Evolutionary conservation across 164 flowering plant genomes (phyloP).

Genomic region (Berberis vulgaris): DNA sequence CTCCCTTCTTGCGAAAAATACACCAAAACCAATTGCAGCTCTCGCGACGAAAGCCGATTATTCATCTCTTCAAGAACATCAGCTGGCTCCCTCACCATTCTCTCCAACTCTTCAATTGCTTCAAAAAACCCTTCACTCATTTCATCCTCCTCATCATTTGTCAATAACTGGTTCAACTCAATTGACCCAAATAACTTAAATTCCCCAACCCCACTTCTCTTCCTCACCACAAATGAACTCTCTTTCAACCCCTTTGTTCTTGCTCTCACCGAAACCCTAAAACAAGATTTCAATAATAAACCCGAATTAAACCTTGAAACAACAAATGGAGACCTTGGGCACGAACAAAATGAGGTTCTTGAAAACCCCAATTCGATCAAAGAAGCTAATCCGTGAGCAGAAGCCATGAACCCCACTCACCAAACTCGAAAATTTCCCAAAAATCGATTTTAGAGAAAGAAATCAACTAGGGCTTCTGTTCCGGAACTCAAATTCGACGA

Average conservation of each 20-base stretch:
- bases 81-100: slow-evolving; percentile 82
- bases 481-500: no score
- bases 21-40: slow-evolving; percentile 73
- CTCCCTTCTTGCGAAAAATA: slow-evolving; percentile 91
- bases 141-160: slow-evolving; percentile 56
- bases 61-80: slow-evolving; percentile 84
- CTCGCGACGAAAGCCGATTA: slow-evolving; percentile 56
- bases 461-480: no score
- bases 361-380: neutral
- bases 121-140: slow-evolving; percentile 74
- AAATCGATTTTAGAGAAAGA: no score
- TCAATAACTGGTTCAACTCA: slow-evolving; percentile 43
- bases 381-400: neutral
- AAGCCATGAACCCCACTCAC: no score
- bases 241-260: slow-evolving; percentile 8
- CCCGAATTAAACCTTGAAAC: slow-evolving; percentile 12
- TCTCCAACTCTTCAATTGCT: slow-evolving; percentile 83
- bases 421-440: no score
- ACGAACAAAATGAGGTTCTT: neutral
- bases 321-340: neutral
- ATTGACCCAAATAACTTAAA: slow-evolving; percentile 37
- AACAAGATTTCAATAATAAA: slow-evolving; percentile 5
- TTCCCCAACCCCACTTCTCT: slow-evolving; percentile 22
- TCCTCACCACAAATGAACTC: slow-evolving; percentile 11
- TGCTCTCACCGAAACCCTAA: slow-evolving; percentile 10